phyloP scores from a whole-genome alignment of 1,284 basidiomycete genomes.

The Phylloporus sp. region DNA sequence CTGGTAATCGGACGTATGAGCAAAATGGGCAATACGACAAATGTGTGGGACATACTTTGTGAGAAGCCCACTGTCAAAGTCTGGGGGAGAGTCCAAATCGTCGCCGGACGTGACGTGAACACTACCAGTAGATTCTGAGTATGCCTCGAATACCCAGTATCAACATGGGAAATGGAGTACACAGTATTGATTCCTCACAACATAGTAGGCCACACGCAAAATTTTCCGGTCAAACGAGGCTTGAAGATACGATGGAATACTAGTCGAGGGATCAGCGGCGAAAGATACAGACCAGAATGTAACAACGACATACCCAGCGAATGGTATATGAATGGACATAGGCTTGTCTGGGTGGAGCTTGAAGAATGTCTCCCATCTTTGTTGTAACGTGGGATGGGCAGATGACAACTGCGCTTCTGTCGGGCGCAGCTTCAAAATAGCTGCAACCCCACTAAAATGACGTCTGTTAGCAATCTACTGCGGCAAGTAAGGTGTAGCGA shows the following conservation, averaged over 20 bases:
- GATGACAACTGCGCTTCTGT: constrained; percentile 45
- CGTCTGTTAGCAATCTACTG: neutral
- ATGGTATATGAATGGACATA: constrained; percentile 20
- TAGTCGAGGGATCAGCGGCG: constrained; percentile 1
- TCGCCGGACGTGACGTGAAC: constrained; percentile 39
- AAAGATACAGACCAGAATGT: neutral
- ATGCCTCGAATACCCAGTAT: constrained; percentile 16
- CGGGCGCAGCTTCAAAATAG: constrained; percentile 50
- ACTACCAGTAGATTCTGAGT: constrained; percentile 37
- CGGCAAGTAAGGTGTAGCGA: neutral
- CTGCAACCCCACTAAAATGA: constrained; percentile 46
- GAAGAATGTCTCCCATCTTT: constrained; percentile 51
- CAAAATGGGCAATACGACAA: neutral
- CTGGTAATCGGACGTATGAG: neutral
- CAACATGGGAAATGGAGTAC: neutral
- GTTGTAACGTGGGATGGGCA: constrained; percentile 45
- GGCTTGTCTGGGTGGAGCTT: constrained; percentile 34
- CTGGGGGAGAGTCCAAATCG: constrained; percentile 28
- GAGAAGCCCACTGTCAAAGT: constrained; percentile 27
- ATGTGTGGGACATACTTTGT: constrained; percentile 14
- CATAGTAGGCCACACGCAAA: constrained; percentile 16
- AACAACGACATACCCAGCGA: constrained; percentile 22
- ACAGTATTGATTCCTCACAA: constrained; percentile 19
- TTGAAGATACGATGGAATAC: constrained; percentile 4
- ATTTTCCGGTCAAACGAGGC: constrained; percentile 13